A percentile compares a stretch with the other conserved stretches of the same genome.
Conservation (phyloP, 2,329 filamentous ascomycete genomes). For the Cladosporium colombiae region DNA sequence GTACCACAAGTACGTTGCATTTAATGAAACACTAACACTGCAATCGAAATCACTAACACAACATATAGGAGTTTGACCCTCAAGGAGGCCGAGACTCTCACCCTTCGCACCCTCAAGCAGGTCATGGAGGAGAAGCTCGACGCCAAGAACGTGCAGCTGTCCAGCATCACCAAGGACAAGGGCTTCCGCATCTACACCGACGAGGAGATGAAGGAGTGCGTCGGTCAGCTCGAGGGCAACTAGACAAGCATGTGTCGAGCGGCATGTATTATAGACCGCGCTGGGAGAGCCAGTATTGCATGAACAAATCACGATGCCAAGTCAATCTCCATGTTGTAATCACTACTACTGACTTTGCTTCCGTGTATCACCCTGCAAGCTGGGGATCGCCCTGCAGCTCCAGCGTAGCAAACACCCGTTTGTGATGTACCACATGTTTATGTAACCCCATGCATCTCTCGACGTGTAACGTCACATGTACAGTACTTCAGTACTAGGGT, state of each 20-base stretch:
- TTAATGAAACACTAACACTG: too few species aligned
- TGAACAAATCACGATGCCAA: slow-evolving; percentile 14
- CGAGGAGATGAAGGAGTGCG: slow-evolving; percentile 92
- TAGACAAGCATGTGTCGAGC: slow-evolving; percentile 27
- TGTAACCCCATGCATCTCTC: too few species aligned
- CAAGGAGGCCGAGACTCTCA: slow-evolving; percentile 87
- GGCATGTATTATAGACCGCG: slow-evolving; percentile 16
- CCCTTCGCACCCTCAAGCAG: slow-evolving; percentile 97
- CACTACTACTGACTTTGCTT: too few species aligned
- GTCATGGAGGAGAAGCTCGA: slow-evolving; percentile 99
- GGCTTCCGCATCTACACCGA: slow-evolving; percentile 99
- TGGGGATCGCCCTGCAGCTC: background rate
- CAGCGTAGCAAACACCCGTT: too few species aligned
- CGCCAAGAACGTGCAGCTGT: slow-evolving; percentile 96
- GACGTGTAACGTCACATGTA: too few species aligned
- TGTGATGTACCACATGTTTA: too few species aligned
- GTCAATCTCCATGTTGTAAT: background rate
- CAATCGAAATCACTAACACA: background rate
- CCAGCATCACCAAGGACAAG: slow-evolving; percentile 95
- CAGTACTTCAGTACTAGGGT: background rate
- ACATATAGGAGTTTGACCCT: slow-evolving; percentile 71
- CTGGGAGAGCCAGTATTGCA: slow-evolving; percentile 13
- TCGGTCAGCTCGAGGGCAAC: slow-evolving; percentile 69
- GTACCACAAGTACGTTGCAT: slow-evolving; percentile 71
- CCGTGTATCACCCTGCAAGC: background rate